Evolutionary conservation across 257 asterid species (phyloP).

Genomic region (Galeopsis tetrahit): DNA sequence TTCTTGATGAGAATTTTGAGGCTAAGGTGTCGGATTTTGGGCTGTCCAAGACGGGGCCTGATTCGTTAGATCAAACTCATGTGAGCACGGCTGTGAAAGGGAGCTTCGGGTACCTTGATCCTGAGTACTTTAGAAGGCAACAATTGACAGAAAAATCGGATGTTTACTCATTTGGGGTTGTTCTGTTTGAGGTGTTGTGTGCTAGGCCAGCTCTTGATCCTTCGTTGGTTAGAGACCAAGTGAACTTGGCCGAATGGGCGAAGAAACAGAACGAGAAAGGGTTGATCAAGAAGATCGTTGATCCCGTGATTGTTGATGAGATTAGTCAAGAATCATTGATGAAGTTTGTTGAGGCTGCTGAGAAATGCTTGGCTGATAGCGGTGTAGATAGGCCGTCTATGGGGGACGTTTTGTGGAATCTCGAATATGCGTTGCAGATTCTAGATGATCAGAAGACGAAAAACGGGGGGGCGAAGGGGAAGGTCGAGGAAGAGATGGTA

Average conservation of each 20-base stretch:
- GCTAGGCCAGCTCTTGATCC: slow-evolving; percentile 96
- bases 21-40: slow-evolving; percentile 93
- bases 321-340: slow-evolving; percentile 57
- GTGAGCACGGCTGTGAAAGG: slow-evolving; percentile 98
- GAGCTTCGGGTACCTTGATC: slow-evolving; percentile 93
- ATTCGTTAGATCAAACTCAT: slow-evolving; percentile 79
- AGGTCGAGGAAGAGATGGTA: slow-evolving; percentile 32
- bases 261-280: slow-evolving; percentile 76
- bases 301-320: slow-evolving; percentile 48
- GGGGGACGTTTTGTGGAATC: slow-evolving; percentile 91
- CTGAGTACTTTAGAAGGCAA: slow-evolving; percentile 91
- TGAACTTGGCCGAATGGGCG: slow-evolving; percentile 90
- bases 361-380: slow-evolving; percentile 82
- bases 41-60: slow-evolving; percentile 83
- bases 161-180: slow-evolving; percentile 90
- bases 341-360: slow-evolving; percentile 82
- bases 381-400: slow-evolving; percentile 90
- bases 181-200: slow-evolving; percentile 83
- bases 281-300: slow-evolving; percentile 51
- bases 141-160: slow-evolving; percentile 89
- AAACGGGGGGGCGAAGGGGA: slow-evolving; percentile 31
- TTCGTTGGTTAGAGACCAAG: slow-evolving; percentile 81
- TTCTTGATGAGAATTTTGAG: slow-evolving; percentile 67
- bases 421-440: slow-evolving; percentile 81
- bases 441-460: slow-evolving; percentile 36